Conservation (phyloP, 345 rosid genomes). For the Camelina neglecta region DNA sequence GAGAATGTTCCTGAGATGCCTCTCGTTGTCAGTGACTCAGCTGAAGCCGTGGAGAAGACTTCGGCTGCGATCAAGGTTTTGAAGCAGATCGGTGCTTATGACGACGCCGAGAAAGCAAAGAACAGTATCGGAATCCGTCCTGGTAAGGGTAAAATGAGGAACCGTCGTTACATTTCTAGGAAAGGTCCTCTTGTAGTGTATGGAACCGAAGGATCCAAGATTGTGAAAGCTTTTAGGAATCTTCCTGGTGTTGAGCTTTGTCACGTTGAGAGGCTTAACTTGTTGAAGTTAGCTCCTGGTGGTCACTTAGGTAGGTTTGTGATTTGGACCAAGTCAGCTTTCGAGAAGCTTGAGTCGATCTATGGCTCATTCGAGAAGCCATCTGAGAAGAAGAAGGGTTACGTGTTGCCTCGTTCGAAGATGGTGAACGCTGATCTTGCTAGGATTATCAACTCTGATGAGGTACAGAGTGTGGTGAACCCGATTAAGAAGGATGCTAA, state of each 20-base stretch:
- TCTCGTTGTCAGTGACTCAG: slow-evolving; percentile 72
- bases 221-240: slow-evolving; percentile 91
- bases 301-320: slow-evolving; percentile 95
- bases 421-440: slow-evolving; percentile 96
- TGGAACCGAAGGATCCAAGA: slow-evolving; percentile 78
- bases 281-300: slow-evolving; percentile 93
- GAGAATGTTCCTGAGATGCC: slow-evolving; percentile 91
- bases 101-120: slow-evolving; percentile 93
- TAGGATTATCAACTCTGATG: slow-evolving; percentile 93
- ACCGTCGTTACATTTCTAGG: slow-evolving; percentile 80
- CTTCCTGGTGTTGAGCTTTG: slow-evolving; percentile 94
- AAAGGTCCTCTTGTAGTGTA: slow-evolving; percentile 92
- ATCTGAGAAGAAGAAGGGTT: slow-evolving; percentile 92
- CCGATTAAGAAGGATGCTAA: slow-evolving; percentile 73
- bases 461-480: slow-evolving; percentile 89
- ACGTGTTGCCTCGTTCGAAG: slow-evolving; percentile 82
- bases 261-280: slow-evolving; percentile 80
- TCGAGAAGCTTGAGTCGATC: slow-evolving; percentile 88
- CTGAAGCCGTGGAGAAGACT: slow-evolving; percentile 80
- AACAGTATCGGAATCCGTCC: slow-evolving; percentile 81
- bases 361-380: slow-evolving; percentile 84
- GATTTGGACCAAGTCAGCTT: slow-evolving; percentile 95
- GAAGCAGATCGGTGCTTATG: slow-evolving; percentile 83
- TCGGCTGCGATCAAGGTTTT: slow-evolving; percentile 77
- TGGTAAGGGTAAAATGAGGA: slow-evolving; percentile 93